Conservation (phyloP, 805 yeast species). For the Cyberlindnera galapagoensis region DNA sequence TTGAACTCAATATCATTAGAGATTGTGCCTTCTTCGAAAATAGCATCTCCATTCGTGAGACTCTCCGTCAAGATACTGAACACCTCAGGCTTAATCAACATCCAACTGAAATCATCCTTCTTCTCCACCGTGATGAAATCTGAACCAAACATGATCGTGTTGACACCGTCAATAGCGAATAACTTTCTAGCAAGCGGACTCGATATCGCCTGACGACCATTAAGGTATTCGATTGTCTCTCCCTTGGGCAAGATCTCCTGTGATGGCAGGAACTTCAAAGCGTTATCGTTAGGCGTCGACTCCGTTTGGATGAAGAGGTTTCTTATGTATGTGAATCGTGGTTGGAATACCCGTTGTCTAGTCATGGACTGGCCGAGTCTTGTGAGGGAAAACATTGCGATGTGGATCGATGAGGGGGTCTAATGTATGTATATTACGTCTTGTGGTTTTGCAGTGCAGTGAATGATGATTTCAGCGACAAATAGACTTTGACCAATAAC, state of each 20-base stretch:
- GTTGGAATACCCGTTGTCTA: too few species aligned
- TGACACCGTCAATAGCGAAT: slow-evolving; percentile 70
- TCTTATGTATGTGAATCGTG: neutral
- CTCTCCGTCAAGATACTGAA: slow-evolving; percentile 31
- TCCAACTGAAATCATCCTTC: slow-evolving; percentile 41
- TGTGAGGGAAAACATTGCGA: too few species aligned
- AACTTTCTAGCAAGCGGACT: slow-evolving; percentile 76
- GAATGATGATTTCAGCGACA: too few species aligned
- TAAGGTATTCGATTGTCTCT: slow-evolving; percentile 63
- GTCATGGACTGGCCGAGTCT: too few species aligned
- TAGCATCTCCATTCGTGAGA: slow-evolving; percentile 39
- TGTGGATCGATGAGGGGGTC: too few species aligned
- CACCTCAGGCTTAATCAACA: slow-evolving; percentile 59
- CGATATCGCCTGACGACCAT: slow-evolving; percentile 67
- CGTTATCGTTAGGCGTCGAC: slow-evolving; percentile 81
- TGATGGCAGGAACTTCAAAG: slow-evolving; percentile 78
- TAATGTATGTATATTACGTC: too few species aligned
- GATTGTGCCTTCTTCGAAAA: slow-evolving; percentile 32
- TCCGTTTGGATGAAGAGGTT: slow-evolving; percentile 69
- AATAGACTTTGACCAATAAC: too few species aligned
- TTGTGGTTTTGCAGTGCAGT: too few species aligned
- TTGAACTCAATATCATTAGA: slow-evolving; percentile 35
- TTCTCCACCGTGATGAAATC: slow-evolving; percentile 83
- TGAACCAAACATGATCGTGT: slow-evolving; percentile 71
- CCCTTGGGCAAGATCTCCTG: slow-evolving; percentile 57